phyloP scores from a whole-genome alignment of 768 basidiomycete species.

The Trametes sanguinea region DNA sequence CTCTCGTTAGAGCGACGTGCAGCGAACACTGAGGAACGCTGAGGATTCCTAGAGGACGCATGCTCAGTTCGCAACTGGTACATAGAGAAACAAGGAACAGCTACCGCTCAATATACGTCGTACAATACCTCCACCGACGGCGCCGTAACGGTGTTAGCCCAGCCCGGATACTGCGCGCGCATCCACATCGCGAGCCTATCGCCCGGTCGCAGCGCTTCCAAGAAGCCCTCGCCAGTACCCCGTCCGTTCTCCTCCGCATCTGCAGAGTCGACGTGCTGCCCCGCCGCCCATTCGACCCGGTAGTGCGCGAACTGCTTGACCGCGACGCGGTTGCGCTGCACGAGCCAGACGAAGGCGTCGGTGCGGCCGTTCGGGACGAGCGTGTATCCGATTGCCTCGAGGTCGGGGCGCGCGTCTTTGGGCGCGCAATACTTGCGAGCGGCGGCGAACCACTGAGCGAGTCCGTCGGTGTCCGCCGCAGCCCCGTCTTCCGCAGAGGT shows the following conservation, averaged over 20 bases:
- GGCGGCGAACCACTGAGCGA: background rate
- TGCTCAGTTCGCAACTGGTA: too few species aligned
- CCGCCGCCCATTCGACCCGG: constrained; percentile 2
- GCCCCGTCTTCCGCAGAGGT: too few species aligned
- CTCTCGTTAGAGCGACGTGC: too few species aligned
- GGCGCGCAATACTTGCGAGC: background rate
- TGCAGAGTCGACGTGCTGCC: background rate
- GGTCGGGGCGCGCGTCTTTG: background rate
- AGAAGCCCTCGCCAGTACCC: constrained; percentile 1
- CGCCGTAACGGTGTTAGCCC: background rate
- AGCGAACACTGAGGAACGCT: too few species aligned
- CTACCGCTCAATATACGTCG: background rate
- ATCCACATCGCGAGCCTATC: constrained; percentile 12
- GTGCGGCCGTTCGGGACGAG: background rate
- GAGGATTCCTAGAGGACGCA: too few species aligned
- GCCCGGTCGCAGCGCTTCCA: constrained; percentile 4
- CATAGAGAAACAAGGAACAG: too few species aligned
- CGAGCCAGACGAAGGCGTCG: background rate
- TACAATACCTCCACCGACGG: background rate
- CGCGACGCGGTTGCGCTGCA: constrained; percentile 13
- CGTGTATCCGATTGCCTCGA: background rate
- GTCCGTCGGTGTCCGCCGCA: background rate
- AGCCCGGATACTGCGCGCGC: background rate
- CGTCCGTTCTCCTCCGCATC: background rate
- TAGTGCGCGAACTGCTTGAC: background rate